phyloP scores from a whole-genome alignment of 2,329 filamentous ascomycete species.

The Aspergillus pseudotamarii region DNA sequence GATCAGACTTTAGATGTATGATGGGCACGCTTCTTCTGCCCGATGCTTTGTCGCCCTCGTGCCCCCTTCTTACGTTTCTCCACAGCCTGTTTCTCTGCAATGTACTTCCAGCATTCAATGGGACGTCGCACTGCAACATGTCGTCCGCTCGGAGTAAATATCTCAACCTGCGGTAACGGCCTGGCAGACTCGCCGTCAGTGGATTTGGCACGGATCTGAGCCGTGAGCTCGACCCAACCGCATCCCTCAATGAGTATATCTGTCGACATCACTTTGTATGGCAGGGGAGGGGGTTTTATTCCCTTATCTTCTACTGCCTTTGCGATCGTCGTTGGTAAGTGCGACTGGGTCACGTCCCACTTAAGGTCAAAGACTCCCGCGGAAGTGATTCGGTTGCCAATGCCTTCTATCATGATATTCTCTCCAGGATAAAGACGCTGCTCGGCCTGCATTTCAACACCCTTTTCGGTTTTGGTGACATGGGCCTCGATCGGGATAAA shows the following conservation, averaged over 20 bases:
- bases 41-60: constrained; percentile 29
- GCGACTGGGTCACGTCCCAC: constrained; percentile 80
- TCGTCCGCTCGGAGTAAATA: constrained; percentile 83
- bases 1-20: constrained; percentile 2
- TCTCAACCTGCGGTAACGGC: constrained; percentile 68
- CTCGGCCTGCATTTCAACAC: constrained; percentile 70
- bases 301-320: constrained; percentile 69
- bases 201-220: constrained; percentile 70
- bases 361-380: constrained; percentile 76
- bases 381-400: constrained; percentile 61
- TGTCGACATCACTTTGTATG: constrained; percentile 76
- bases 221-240: constrained; percentile 87
- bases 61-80: constrained; percentile 31
- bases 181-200: constrained; percentile 33
- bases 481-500: constrained; percentile 82
- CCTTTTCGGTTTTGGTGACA: constrained; percentile 78
- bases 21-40: constrained; percentile 26
- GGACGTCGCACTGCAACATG: constrained; percentile 61
- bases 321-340: constrained; percentile 72
- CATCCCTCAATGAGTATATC: constrained; percentile 91
- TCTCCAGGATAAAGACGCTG: constrained; percentile 61
- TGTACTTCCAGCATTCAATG: constrained; percentile 39
- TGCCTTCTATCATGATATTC: constrained; percentile 64
- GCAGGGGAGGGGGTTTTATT: constrained; percentile 54
- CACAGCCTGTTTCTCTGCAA: constrained; percentile 32